These are phyloP conservation scores for Vitis rupestris DNA, from an alignment of 164 flowering plant species.

Conservation along the genomic window DNA sequence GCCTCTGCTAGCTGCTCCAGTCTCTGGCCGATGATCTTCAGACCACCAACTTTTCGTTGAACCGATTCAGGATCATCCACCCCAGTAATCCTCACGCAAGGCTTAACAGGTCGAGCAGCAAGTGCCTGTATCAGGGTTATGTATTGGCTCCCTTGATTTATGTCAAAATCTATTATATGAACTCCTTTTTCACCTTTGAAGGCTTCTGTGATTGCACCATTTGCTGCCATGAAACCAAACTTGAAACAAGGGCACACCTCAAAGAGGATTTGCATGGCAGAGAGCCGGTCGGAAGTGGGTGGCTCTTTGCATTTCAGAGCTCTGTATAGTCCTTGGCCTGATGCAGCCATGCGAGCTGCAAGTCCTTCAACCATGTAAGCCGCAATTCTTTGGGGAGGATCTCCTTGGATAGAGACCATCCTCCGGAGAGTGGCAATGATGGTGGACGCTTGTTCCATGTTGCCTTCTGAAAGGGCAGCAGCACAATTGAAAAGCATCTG, in stretches of 20 bases:
- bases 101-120: conserved; percentile 41
- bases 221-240: conserved; percentile 95
- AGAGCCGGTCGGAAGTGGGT: conserved; percentile 75
- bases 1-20: conserved; percentile 73
- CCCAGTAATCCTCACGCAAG: conserved; percentile 78
- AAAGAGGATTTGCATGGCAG: conserved; percentile 98
- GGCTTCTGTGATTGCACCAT: conserved; percentile 82
- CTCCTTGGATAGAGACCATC: conserved; percentile 89
- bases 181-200: conserved; percentile 60
- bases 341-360: conserved; percentile 83
- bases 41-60: conserved; percentile 80
- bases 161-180: conserved; percentile 89
- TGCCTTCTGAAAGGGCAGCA: conserved; percentile 63
- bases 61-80: conserved; percentile 96
- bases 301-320: conserved; percentile 93
- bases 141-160: conserved; percentile 95
- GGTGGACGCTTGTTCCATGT: conserved; percentile 47
- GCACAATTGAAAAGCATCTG: conserved; percentile 80
- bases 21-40: conserved; percentile 67
- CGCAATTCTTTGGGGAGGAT: conserved; percentile 83
- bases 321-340: conserved; percentile 76
- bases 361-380: conserved; percentile 99
- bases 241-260: conserved; percentile 96
- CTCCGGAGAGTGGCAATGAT: conserved; percentile 64
- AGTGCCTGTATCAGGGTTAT: conserved; percentile 73